A percentile compares a stretch with the other conserved stretches of the same genome.
Evolutionary conservation across 441 rosid species (phyloP).

Genomic region (Iberis amara): DNA sequence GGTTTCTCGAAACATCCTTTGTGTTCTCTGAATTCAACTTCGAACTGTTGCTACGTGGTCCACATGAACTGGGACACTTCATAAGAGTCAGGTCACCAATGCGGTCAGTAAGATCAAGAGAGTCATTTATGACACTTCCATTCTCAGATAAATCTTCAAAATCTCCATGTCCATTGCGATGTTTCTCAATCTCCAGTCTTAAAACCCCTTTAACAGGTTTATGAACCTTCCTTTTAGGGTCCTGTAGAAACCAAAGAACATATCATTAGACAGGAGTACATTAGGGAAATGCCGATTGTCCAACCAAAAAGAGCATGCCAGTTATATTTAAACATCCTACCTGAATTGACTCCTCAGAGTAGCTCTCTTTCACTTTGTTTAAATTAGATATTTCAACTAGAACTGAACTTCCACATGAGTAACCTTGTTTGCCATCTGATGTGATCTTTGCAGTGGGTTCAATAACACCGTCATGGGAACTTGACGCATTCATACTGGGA

Average conservation of each 20-base stretch:
- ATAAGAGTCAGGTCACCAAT: slow-evolving; percentile 30
- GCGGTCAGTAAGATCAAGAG: slow-evolving; percentile 63
- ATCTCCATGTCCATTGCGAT: slow-evolving; percentile 62
- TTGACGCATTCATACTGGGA: slow-evolving; percentile 80
- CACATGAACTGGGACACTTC: slow-evolving; percentile 35
- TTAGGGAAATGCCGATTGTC: slow-evolving; percentile 3
- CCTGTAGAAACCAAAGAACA: slow-evolving; percentile 47
- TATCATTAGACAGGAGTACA: slow-evolving; percentile 19
- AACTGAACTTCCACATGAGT: slow-evolving; percentile 79
- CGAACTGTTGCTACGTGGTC: slow-evolving; percentile 51
- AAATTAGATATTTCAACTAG: slow-evolving; percentile 94
- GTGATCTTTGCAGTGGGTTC: slow-evolving; percentile 88
- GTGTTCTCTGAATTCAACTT: slow-evolving; percentile 53
- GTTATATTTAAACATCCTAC: slow-evolving; percentile 34
- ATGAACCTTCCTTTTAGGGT: slow-evolving; percentile 91
- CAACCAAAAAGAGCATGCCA: not conserved
- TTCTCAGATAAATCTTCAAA: slow-evolving; percentile 79
- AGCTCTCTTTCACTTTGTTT: slow-evolving; percentile 96
- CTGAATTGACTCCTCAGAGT: slow-evolving; percentile 96
- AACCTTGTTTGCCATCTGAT: slow-evolving; percentile 82
- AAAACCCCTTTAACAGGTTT: slow-evolving; percentile 92
- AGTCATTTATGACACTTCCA: slow-evolving; percentile 86
- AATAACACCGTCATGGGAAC: slow-evolving; percentile 73
- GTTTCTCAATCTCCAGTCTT: slow-evolving; percentile 93
- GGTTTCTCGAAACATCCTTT: slow-evolving; percentile 62